phyloP scores from a whole-genome alignment of 176 grass and related monocot species.

The Tillandsia fasciculata region DNA sequence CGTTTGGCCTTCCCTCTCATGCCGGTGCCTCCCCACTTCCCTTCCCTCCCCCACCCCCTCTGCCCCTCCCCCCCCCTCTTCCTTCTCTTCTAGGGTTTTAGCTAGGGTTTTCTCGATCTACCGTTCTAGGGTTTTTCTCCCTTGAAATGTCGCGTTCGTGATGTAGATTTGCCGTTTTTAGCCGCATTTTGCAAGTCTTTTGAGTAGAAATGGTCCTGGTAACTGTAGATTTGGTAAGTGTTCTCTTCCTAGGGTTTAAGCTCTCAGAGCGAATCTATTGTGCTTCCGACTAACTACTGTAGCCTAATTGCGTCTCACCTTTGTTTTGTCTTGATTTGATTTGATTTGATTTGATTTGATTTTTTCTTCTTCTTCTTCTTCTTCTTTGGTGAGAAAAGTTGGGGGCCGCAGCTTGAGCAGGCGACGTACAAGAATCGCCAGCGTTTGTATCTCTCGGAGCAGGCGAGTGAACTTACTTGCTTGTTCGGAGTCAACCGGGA shows the following conservation, averaged over 20 bases:
- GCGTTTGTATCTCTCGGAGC: conserved; percentile 78
- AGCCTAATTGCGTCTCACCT: not conserved
- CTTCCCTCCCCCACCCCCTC: not conserved
- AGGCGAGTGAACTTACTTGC: conserved; percentile 23
- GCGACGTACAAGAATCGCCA: conserved; percentile 68
- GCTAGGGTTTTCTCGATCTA: conserved; percentile 6
- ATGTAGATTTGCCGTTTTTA: too few relatives aligned
- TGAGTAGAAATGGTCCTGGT: too few relatives aligned
- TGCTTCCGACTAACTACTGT: not conserved
- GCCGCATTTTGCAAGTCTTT: too few relatives aligned
- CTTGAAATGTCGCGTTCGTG: too few relatives aligned
- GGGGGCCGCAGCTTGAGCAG: conserved; percentile 69
- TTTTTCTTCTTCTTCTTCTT: not conserved
- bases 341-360: too few relatives aligned
- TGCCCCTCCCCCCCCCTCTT: not conserved
- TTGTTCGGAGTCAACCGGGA: too few relatives aligned
- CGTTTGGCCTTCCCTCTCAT: conserved; percentile 86
- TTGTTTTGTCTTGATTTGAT: not conserved
- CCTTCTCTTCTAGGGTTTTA: conserved; percentile 33
- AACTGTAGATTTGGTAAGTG: not conserved
- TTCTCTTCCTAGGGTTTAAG: not conserved
- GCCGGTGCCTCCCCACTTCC: conserved; percentile 33
- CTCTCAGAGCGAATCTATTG: not conserved
- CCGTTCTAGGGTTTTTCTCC: not conserved
- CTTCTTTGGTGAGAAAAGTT: conserved; percentile 41